Evolutionary conservation across 1,284 basidiomycete species (phyloP), one percentile per base, ranked within the genome.

Genomic region (Leccinum subrobustum): DNA sequence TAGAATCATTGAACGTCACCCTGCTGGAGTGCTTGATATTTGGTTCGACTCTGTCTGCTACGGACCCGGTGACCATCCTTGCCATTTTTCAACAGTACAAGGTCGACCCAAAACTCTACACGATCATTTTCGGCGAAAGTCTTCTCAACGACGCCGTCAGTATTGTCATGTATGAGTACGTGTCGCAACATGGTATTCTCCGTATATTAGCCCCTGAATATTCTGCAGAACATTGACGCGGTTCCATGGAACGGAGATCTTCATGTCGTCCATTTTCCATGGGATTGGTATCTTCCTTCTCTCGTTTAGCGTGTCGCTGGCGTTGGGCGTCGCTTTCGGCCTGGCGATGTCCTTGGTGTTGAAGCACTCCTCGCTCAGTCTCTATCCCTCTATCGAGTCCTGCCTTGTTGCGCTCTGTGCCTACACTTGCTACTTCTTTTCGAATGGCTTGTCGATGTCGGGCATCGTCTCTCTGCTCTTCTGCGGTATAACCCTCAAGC

Each of bases 101-200:
- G 75, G 96, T 99, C 63, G 96, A 99, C 75, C 96, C 97, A 0
- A 97, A 98, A 75, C 83, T 99, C 4, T 99, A 99, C 78, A 92
- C 89, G 58, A 87, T 99, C 77, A 99, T 99, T 69, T 99, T 99
- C 73, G 97, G 97, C 35, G 96, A 99, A 77, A 93, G 91, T 74
- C 84, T 99, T 63, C 78, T 99, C 64, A 99, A 99, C 77, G 96
- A 99, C 82, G 96, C 96, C 29, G 96, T 99, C 68, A 95, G 94
- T 81, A 99, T 99, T 79, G 96, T 99, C 77, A 97, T 99, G 93
- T 99, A 98, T 77, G 96, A 99, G 93, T 96, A 73, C 82, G 93
- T 91, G 58, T 31, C 56, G 35, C n/a, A 4, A 52, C 31, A 44
- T 51, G 29, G 25, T 60, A 50, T 37, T 47, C 7, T 56, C 52